Evolutionary conservation across 371 early-diverging fungal species (phyloP), one percentile per base, ranked within the genome.

Genomic region (Actinomortierella wolfii): DNA sequence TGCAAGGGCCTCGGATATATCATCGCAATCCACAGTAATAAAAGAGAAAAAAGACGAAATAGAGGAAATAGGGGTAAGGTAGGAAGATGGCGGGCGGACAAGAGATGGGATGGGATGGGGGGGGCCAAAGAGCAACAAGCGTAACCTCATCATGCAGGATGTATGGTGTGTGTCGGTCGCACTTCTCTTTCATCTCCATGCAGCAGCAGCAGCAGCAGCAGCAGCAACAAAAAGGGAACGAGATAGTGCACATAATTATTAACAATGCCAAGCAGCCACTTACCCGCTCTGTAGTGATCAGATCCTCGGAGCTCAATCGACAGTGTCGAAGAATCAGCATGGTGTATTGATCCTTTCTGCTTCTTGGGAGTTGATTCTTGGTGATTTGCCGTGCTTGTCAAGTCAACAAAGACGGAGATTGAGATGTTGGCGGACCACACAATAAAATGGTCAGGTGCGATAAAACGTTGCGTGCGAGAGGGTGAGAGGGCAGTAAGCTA

Each of bases 241-340:
- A 9, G 56, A 56, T 49, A 13, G 59, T 34, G 40, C 44, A 26
- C 17, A 48, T n/a, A n/a, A n/a, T n/a, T n/a, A n/a, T n/a, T 34
- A 11, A 34, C 7, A 34, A 34, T 11, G 11, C 34, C 34, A 34
- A 41, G 13, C n/a, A 24, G 23, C 7, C 20, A 58, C 71, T 57
- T 71, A 71, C 71, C 56, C 62, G 54, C 54, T 71, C 71, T 43
- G 66, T 55, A 17, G 66, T 61, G 42, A 71, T 61, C 50, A 71
- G 66, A 56, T 71, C 71, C 54, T 65, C 66, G 7, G 71, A 64
- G 59, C 43, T 57, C 45, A 54, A 62, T 23, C 45, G 57, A 44
- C 71, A 71, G 51, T 71, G 71, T 47, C 66, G 61, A 29, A 65
- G 61, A 53, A 71, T 65, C 46, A 71, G 66, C 71, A 71, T 71